A percentile compares a stretch with the other conserved stretches of the same genome.
Conservation (phyloP, 768 basidiomycete genomes). For the Podaxis rugospora region DNA sequence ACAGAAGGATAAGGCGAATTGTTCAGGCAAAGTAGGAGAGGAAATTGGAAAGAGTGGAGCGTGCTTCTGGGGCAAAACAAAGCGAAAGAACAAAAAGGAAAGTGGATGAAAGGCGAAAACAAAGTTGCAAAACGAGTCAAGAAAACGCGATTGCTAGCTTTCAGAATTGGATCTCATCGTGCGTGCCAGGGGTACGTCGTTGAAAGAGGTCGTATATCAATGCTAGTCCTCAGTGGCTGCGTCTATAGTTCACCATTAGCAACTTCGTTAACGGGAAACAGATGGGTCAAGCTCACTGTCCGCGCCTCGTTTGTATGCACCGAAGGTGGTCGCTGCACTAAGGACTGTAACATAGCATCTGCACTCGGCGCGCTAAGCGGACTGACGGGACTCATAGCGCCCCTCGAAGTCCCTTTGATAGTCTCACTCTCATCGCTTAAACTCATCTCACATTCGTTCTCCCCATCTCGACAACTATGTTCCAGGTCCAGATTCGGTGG, state of each 20-base stretch:
- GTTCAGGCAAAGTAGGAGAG: too few species aligned
- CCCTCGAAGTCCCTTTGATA: background rate
- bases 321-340: background rate
- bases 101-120: too few species aligned
- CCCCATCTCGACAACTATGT: background rate
- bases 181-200: slow-evolving; percentile 7
- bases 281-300: background rate
- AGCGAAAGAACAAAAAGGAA: too few species aligned
- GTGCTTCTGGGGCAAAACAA: too few species aligned
- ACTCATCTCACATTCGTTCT: background rate
- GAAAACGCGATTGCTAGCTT: too few species aligned
- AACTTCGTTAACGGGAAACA: background rate
- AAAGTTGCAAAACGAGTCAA: too few species aligned
- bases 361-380: background rate
- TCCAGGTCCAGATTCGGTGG: slow-evolving; percentile 2
- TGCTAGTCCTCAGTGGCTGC: background rate
- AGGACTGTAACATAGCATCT: background rate
- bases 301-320: background rate
- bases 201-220: slow-evolving; percentile 1
- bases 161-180: background rate
- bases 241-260: background rate
- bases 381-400: background rate
- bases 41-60: too few species aligned
- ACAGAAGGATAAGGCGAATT: too few species aligned
- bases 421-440: slow-evolving; percentile 10